phyloP scores from a whole-genome alignment of 805 yeast genomes.

The Nakazawaea laoshanensis region DNA sequence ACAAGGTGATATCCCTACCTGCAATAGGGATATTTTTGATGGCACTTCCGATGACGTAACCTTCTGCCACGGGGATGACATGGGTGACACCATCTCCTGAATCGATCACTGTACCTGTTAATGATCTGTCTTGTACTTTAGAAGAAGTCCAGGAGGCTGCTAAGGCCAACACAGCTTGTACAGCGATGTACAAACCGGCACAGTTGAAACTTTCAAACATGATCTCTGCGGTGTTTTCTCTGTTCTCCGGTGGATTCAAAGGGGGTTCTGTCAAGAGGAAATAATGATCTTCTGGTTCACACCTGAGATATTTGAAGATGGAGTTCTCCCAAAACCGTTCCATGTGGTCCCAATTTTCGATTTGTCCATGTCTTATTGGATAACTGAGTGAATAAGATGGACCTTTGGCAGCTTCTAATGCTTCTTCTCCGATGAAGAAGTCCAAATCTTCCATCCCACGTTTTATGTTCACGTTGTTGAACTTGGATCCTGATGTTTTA shows the following conservation, averaged over 20 bases:
- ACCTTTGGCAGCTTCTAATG: constrained; percentile 83
- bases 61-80: constrained; percentile 98
- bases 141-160: constrained; percentile 99
- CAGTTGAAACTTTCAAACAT: constrained; percentile 98
- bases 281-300: constrained; percentile 98
- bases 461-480: constrained; percentile 49
- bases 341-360: constrained; percentile 99
- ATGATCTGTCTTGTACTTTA: constrained; percentile 87
- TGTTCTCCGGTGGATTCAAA: constrained; percentile 97
- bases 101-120: constrained; percentile 97
- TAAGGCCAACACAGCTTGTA: constrained; percentile 95
- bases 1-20: constrained; percentile 93
- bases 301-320: constrained; percentile 89
- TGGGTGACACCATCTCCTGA: constrained; percentile 99
- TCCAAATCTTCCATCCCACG: constrained; percentile 92
- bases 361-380: constrained; percentile 96
- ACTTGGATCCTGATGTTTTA: constrained; percentile 18
- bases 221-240: constrained; percentile 97
- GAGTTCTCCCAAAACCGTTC: constrained; percentile 98
- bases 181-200: constrained; percentile 97
- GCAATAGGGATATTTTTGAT: constrained; percentile 98
- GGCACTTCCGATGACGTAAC: constrained; percentile 96
- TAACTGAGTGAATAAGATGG: constrained; percentile 81
- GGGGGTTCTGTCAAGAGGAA: constrained; percentile 97
- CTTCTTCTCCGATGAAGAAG: constrained; percentile 94